These are phyloP conservation scores for Colletotrichum spinosum DNA, from an alignment of 2,329 filamentous ascomycete species.

Conservation along the genomic window DNA sequence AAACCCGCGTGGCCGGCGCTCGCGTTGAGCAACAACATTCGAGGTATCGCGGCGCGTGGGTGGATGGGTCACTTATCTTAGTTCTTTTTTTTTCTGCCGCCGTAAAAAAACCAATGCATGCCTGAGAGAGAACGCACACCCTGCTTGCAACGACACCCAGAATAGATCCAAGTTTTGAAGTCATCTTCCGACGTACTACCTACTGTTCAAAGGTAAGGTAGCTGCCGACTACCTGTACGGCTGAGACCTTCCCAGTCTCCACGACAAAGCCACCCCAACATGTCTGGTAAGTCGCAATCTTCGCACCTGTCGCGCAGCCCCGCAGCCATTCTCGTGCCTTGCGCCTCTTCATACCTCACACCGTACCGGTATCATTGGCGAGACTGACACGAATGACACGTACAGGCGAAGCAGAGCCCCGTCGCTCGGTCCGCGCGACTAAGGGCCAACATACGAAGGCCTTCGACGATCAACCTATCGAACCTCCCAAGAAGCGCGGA, in stretches of 20 bases:
- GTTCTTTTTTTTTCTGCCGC: constrained; percentile 21
- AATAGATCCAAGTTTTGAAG: constrained; percentile 17
- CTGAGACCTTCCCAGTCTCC: constrained; percentile 9
- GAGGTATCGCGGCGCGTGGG: constrained; percentile 24
- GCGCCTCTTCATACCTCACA: not conserved
- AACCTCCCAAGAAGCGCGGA: constrained; percentile 66
- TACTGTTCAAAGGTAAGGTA: constrained; percentile 26
- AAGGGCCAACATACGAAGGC: constrained; percentile 96
- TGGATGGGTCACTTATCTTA: constrained; percentile 38
- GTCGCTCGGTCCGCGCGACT: constrained; percentile 93
- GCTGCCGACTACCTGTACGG: not conserved
- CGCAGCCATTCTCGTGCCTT: constrained; percentile 12
- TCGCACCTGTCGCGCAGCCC: constrained; percentile 14
- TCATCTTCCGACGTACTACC: constrained; percentile 7
- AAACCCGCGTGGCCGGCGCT: constrained; percentile 22
- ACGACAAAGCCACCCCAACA: constrained; percentile 12
- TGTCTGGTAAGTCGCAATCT: constrained; percentile 36
- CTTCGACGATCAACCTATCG: constrained; percentile 75
- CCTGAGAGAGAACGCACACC: constrained; percentile 28
- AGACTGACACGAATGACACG: constrained; percentile 26
- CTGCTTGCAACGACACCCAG: constrained; percentile 22
- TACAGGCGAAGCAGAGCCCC: constrained; percentile 75
- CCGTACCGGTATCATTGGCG: not conserved
- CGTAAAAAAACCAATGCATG: constrained; percentile 37
- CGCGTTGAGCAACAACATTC: constrained; percentile 15